Conservation (phyloP, 805 yeast species). For the Debaryomyces tyrocola region DNA sequence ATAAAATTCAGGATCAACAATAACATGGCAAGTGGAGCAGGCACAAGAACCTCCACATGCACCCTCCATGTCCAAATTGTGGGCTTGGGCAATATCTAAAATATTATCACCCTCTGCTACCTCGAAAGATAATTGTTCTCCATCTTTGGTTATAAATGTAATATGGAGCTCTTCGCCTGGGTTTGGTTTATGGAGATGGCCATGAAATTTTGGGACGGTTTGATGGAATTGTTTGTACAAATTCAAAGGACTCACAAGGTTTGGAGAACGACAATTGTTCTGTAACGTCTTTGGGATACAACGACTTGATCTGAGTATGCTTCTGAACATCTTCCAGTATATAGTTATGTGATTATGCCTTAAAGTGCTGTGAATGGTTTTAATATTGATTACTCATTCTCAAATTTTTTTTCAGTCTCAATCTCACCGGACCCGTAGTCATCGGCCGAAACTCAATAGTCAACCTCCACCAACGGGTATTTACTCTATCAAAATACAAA, state of each 20-base stretch:
- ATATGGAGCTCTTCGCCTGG: conserved; percentile 85
- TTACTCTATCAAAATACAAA: too few species aligned
- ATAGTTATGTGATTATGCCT: neutral
- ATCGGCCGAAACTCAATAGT: too few species aligned
- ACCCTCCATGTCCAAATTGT: conserved; percentile 93
- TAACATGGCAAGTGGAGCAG: conserved; percentile 96
- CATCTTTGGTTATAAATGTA: conserved; percentile 91
- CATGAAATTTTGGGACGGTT: conserved; percentile 50
- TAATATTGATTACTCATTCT: too few species aligned
- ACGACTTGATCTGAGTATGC: neutral
- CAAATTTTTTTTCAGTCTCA: too few species aligned
- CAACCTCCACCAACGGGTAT: too few species aligned
- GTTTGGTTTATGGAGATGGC: conserved; percentile 85
- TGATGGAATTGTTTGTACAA: conserved; percentile 16
- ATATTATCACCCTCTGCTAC: conserved; percentile 91
- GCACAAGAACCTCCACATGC: conserved; percentile 99
- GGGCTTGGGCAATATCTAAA: conserved; percentile 91
- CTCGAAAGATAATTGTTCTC: conserved; percentile 75
- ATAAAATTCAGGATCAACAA: conserved; percentile 92
- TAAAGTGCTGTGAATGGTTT: too few species aligned
- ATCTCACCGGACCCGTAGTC: too few species aligned
- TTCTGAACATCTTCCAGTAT: neutral
- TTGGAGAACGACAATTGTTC: neutral
- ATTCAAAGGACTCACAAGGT: neutral
- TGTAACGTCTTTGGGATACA: neutral